These are phyloP conservation scores for Silene noctiflora DNA, from an alignment of 179 eudicot species.

Conservation along the genomic window DNA sequence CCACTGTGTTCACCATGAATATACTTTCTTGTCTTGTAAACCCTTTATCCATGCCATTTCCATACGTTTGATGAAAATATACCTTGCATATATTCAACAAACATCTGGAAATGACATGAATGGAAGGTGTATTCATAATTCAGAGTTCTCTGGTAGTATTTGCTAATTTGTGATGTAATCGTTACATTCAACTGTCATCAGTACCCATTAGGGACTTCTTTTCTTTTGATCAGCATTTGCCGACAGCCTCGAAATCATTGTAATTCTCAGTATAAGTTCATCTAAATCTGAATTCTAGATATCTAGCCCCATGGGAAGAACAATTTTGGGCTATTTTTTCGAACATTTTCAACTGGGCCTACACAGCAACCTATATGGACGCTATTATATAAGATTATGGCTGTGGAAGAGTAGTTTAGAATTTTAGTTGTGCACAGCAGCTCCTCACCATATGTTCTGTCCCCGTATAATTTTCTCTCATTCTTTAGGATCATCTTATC, in stretches of 20 bases:
- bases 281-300: background rate
- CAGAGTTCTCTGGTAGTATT: background rate
- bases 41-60: too few relatives aligned
- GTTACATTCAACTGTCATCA: background rate
- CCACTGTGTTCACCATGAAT: background rate
- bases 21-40: background rate
- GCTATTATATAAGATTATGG: background rate
- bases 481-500: background rate
- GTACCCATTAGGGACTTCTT: background rate
- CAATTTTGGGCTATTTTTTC: background rate
- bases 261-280: background rate
- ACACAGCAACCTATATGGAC: background rate
- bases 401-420: conserved; percentile 9
- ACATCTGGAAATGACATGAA: too few relatives aligned
- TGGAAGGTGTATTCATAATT: background rate
- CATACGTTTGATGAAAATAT: too few relatives aligned
- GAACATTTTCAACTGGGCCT: background rate
- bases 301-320: background rate
- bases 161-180: background rate
- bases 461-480: background rate
- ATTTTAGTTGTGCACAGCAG: background rate
- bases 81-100: too few relatives aligned
- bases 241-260: background rate
- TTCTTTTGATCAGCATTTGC: background rate
- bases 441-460: background rate